These are phyloP conservation scores for Quercus bicolor DNA, from an alignment of 306 rosid genomes.

Conservation along the genomic window DNA sequence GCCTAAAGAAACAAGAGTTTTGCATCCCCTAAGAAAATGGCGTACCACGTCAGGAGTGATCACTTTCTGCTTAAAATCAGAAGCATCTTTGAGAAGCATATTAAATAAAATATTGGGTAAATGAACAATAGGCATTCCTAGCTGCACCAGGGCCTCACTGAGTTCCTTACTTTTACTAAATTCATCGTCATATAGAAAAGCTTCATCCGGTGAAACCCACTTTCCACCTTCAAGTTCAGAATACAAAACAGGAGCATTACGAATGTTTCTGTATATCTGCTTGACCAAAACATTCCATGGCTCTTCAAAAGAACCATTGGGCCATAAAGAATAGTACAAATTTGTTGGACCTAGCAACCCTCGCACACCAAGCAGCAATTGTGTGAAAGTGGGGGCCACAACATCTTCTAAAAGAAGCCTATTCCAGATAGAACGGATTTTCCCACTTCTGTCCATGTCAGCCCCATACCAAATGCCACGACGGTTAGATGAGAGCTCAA, in stretches of 20 bases:
- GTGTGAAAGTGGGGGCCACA: slow-evolving; percentile 75
- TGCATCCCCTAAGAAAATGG: slow-evolving; percentile 65
- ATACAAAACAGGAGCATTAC: slow-evolving; percentile 58
- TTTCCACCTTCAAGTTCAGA: slow-evolving; percentile 81
- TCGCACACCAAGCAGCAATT: slow-evolving; percentile 66
- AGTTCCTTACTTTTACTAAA: slow-evolving; percentile 66
- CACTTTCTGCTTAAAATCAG: slow-evolving; percentile 52
- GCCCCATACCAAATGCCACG: slow-evolving; percentile 99
- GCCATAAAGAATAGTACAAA: slow-evolving; percentile 80
- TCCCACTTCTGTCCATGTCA: slow-evolving; percentile 99
- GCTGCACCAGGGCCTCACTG: slow-evolving; percentile 66
- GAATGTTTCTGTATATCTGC: slow-evolving; percentile 61
- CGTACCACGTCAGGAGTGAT: slow-evolving; percentile 84
- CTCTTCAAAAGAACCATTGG: slow-evolving; percentile 89
- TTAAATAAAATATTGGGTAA: slow-evolving; percentile 61
- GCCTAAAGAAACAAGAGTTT: slow-evolving; percentile 37
- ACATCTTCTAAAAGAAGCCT: slow-evolving; percentile 86
- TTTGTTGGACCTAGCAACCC: slow-evolving; percentile 61
- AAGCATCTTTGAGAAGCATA: slow-evolving; percentile 64
- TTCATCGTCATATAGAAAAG: slow-evolving; percentile 80
- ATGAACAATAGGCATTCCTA: slow-evolving; percentile 86
- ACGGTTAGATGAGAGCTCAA: slow-evolving; percentile 93
- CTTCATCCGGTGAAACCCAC: slow-evolving; percentile 84
- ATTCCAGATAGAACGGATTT: slow-evolving; percentile 92
- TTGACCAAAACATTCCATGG: slow-evolving; percentile 86